Evolutionary conservation across 495 filamentous ascomycete genomes (phyloP).

Genomic region (Aspergillus biplanus): DNA sequence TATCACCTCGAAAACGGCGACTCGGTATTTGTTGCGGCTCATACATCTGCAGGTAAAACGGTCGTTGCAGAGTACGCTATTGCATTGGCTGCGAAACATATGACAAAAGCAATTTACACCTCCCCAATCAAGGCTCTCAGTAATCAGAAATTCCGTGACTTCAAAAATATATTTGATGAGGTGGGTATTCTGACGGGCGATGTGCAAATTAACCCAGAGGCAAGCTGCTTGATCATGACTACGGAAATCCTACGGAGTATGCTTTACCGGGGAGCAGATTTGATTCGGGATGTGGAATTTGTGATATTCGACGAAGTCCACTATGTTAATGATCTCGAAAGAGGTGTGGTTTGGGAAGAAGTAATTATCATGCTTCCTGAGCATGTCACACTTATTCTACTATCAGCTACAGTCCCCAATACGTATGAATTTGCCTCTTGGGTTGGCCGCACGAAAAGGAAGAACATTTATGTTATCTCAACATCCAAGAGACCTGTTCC

Average conservation of each 20-base stretch:
- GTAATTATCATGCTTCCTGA: conserved; percentile 99
- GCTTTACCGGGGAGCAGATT: conserved; percentile 94
- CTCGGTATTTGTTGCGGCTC: conserved; percentile 98
- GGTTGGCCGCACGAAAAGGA: conserved; percentile 97
- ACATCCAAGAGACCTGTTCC: conserved; percentile 95
- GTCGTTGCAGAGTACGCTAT: conserved; percentile 98
- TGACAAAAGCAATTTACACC: conserved; percentile 99
- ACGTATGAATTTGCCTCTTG: conserved; percentile 97
- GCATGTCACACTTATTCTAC: conserved; percentile 90
- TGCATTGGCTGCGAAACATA: conserved; percentile 90
- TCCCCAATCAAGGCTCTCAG: conserved; percentile 98
- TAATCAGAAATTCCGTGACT: conserved; percentile 98
- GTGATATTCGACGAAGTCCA: conserved; percentile 99
- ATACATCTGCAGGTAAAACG: conserved; percentile 97
- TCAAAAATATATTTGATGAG: conserved; percentile 85
- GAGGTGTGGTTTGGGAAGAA: conserved; percentile 98
- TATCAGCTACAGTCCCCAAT: conserved; percentile 97
- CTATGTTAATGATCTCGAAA: conserved; percentile 97
- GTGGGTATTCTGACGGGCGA: conserved; percentile 97
- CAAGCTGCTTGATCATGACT: conserved; percentile 98
- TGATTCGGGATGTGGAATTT: conserved; percentile 97
- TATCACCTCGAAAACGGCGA: conserved; percentile 97
- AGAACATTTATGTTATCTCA: conserved; percentile 98
- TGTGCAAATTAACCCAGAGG: conserved; percentile 97
- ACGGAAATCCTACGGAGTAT: conserved; percentile 98